Evolutionary conservation across 176 grass and related monocot genomes (phyloP).

Genomic region (Elymus sibiricus): DNA sequence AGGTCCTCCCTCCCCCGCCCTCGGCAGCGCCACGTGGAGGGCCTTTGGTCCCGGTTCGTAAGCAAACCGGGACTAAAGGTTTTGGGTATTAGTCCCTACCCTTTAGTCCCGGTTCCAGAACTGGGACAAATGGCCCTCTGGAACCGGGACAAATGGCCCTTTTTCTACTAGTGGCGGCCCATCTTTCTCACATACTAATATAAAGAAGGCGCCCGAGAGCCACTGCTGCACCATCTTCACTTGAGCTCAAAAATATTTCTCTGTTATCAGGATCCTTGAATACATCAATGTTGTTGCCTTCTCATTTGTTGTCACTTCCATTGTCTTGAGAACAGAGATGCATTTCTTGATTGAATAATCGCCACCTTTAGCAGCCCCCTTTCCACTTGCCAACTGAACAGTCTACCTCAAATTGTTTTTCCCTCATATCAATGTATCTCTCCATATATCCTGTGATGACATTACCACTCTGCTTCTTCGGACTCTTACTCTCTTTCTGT

Average conservation of each 20-base stretch:
- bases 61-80: too few relatives aligned
- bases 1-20: too few relatives aligned
- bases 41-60: too few relatives aligned
- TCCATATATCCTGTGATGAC: not conserved
- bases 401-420: not conserved
- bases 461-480: too few relatives aligned
- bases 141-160: too few relatives aligned
- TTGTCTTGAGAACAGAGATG: not conserved
- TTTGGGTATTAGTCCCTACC: too few relatives aligned
- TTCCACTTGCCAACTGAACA: not conserved
- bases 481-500: not conserved
- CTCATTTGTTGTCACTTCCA: not conserved
- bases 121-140: too few relatives aligned
- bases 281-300: not conserved
- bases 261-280: not conserved
- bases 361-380: not conserved
- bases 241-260: not conserved
- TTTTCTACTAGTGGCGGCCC: too few relatives aligned
- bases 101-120: too few relatives aligned
- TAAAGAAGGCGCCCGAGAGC: too few relatives aligned
- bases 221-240: not conserved
- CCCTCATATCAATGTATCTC: not conserved
- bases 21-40: too few relatives aligned
- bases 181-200: too few relatives aligned
- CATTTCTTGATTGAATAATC: not conserved